Percentiles rank a stretch among this genome's conserved stretches.
Conservation (phyloP, 23 red algal species). For the Pyropia yezoensis region DNA sequence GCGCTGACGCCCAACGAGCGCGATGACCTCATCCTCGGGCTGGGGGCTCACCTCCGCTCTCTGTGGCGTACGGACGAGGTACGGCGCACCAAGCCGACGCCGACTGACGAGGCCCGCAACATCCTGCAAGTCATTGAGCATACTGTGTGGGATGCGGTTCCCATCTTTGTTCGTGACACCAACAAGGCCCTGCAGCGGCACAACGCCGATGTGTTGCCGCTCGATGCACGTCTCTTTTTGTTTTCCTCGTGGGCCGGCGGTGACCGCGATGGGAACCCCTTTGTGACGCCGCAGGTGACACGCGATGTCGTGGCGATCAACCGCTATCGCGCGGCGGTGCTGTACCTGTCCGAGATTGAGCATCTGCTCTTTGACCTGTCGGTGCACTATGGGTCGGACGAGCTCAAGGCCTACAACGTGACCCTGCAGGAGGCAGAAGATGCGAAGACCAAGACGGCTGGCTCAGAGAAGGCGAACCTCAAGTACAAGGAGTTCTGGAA, state of each 20-base stretch:
- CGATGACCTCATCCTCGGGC: slow-evolving; percentile 11
- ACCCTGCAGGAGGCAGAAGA: slow-evolving; percentile 18
- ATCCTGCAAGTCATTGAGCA: slow-evolving; percentile 82
- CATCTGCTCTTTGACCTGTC: slow-evolving; percentile 89
- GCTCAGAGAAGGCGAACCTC: slow-evolving; percentile 37
- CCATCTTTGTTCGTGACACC: slow-evolving; percentile 54
- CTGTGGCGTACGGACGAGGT: slow-evolving; percentile 98
- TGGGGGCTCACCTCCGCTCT: slow-evolving; percentile 29
- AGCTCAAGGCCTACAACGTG: slow-evolving; percentile 79
- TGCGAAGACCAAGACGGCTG: slow-evolving; percentile 9
- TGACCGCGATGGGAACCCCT: slow-evolving; percentile 97
- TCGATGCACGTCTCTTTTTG: slow-evolving; percentile 68
- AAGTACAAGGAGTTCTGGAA: slow-evolving; percentile 99
- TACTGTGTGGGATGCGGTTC: slow-evolving; percentile 92
- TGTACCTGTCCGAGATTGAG: slow-evolving; percentile 86
- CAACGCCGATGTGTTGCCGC: slow-evolving; percentile 53
- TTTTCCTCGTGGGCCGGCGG: slow-evolving; percentile 98
- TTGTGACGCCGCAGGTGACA: slow-evolving; percentile 90
- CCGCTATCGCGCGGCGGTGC: slow-evolving; percentile 60
- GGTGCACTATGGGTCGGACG: slow-evolving; percentile 79
- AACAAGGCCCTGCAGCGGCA: slow-evolving; percentile 52
- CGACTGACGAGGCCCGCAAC: slow-evolving; percentile 89
- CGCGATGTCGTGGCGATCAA: slow-evolving; percentile 69
- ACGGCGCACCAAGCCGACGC: slow-evolving; percentile 72
- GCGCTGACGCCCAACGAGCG: slow-evolving; percentile 75